phyloP scores from a whole-genome alignment of 352 stramenopile species.

The Peronospora farinosa region DNA sequence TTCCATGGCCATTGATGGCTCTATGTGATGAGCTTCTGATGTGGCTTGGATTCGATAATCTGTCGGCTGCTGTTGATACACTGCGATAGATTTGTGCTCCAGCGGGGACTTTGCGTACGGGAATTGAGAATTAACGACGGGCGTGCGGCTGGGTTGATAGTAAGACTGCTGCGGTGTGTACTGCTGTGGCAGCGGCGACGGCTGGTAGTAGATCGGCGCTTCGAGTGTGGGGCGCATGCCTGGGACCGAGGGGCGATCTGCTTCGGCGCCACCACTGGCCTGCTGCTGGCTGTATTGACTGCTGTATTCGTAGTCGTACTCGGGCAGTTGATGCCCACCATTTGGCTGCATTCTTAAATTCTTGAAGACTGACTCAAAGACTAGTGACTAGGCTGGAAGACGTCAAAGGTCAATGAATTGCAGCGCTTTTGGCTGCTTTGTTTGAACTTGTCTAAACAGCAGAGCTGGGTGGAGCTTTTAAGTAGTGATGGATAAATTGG shows the following conservation, averaged over 20 bases:
- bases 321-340: conserved; percentile 19
- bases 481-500: conserved; percentile 34
- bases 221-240: conserved; percentile 27
- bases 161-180: conserved; percentile 28
- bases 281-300: conserved; percentile 23
- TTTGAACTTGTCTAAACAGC: conserved; percentile 2
- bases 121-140: conserved; percentile 31
- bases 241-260: conserved; percentile 12
- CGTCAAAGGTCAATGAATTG: neutral
- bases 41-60: conserved; percentile 22
- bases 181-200: conserved; percentile 15
- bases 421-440: neutral
- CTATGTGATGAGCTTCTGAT: neutral
- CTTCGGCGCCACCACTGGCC: conserved; percentile 1
- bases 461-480: conserved; percentile 4
- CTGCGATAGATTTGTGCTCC: conserved; percentile 30
- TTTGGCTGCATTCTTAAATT: conserved; percentile 35
- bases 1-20: conserved; percentile 19
- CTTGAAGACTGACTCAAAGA: conserved; percentile 34
- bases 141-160: conserved; percentile 27
- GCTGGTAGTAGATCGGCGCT: conserved; percentile 22
- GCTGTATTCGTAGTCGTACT: conserved; percentile 26
- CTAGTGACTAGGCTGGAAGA: conserved; percentile 2
- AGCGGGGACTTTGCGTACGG: conserved; percentile 26
- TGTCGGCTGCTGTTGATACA: conserved; percentile 15